phyloP scores from a whole-genome alignment of 163 green algal genomes.

The Smithsoniella earleae region DNA sequence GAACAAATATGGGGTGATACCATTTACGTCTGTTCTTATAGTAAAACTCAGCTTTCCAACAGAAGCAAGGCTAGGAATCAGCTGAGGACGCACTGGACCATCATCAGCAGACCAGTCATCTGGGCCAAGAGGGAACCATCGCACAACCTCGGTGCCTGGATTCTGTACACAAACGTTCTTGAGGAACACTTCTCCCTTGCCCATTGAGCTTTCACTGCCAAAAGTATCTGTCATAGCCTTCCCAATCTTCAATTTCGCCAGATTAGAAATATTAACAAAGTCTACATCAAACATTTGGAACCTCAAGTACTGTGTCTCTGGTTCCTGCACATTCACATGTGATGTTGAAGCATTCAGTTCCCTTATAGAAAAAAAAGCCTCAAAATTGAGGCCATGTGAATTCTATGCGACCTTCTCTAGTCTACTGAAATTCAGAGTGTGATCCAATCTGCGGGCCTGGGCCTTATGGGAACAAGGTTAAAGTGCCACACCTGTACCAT shows the following conservation, averaged over 20 bases:
- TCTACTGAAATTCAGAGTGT: too few relatives aligned
- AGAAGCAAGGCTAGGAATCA: not conserved
- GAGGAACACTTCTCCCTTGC: constrained; percentile 41
- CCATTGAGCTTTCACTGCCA: constrained; percentile 42
- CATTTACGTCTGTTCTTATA: too few relatives aligned
- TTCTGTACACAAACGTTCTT: constrained; percentile 33
- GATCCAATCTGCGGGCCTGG: not conserved
- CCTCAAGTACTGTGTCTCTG: constrained; percentile 46
- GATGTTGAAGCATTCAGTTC: too few relatives aligned
- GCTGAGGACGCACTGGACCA: constrained; percentile 39
- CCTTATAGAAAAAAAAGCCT: too few relatives aligned
- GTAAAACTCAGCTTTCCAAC: not conserved
- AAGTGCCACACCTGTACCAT: constrained; percentile 46
- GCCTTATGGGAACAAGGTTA: too few relatives aligned
- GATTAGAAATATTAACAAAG: constrained; percentile 42
- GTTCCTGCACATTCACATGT: constrained; percentile 45
- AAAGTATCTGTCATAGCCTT: constrained; percentile 46
- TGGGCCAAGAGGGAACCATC: constrained; percentile 45
- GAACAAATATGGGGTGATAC: too few relatives aligned
- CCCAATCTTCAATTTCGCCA: constrained; percentile 41
- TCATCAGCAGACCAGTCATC: constrained; percentile 44
- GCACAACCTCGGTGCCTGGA: constrained; percentile 32
- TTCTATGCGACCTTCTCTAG: not conserved
- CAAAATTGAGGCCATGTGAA: not conserved
- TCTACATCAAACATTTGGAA: constrained; percentile 52